Percentiles rank a stretch among this genome's conserved stretches.
These are phyloP conservation scores for Candida pseudoviswanathii DNA, from an alignment of 1,139 yeast genomes.

Conservation along the genomic window DNA sequence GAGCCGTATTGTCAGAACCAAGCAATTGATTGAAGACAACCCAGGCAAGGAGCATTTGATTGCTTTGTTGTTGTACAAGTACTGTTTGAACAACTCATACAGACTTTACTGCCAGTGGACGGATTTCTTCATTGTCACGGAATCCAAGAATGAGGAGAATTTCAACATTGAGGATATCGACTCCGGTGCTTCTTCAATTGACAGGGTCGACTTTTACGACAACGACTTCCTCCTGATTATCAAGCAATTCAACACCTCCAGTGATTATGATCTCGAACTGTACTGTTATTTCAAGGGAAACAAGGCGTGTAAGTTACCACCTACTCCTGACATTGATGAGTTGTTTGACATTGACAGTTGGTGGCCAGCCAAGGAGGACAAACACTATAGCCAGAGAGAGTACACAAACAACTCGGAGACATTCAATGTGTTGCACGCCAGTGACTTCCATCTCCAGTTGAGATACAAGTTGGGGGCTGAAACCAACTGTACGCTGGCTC, in stretches of 20 bases:
- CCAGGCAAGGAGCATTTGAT: constrained; percentile 41
- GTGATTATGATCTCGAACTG: constrained; percentile 37
- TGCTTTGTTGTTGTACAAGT: constrained; percentile 36
- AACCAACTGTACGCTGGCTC: constrained; percentile 54
- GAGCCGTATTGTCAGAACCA: constrained; percentile 34
- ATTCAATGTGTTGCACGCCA: constrained; percentile 64
- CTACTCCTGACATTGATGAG: constrained; percentile 28
- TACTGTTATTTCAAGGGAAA: constrained; percentile 32
- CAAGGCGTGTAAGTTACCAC: constrained; percentile 33
- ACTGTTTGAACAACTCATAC: constrained; percentile 31
- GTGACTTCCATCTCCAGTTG: constrained; percentile 64
- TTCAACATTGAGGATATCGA: constrained; percentile 20
- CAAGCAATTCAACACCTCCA: constrained; percentile 36
- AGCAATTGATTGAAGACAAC: constrained; percentile 26
- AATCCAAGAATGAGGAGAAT: constrained; percentile 21
- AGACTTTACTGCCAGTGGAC: constrained; percentile 33
- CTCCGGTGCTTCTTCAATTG: constrained; percentile 25
- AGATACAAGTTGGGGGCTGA: constrained; percentile 61
- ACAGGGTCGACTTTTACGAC: constrained; percentile 37
- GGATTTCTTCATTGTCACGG: constrained; percentile 44
- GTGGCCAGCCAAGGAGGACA: constrained; percentile 35
- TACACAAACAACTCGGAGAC: constrained; percentile 23
- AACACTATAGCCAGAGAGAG: constrained; percentile 27
- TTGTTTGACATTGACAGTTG: constrained; percentile 27
- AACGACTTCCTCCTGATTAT: constrained; percentile 44